Evolutionary conservation across 164 flowering plant genomes (phyloP).

Genomic region (Kingdonia uniflora): DNA sequence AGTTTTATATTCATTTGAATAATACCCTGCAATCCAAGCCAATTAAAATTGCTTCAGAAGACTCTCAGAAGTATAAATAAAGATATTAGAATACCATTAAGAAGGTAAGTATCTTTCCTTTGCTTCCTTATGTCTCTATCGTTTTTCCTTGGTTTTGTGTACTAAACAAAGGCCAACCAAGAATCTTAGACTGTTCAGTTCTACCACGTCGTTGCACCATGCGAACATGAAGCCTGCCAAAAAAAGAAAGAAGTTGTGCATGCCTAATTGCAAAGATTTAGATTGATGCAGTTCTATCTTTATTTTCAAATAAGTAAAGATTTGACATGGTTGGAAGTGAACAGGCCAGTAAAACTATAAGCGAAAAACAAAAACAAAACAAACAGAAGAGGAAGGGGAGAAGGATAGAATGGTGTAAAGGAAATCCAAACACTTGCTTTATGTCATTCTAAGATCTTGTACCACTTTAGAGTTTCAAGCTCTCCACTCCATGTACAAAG

Average conservation of each 20-base stretch:
- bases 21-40: slow-evolving; percentile 50
- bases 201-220: slow-evolving; percentile 24
- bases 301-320: no score
- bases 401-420: slow-evolving; percentile 13
- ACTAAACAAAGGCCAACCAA: slow-evolving; percentile 26
- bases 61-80: slow-evolving; percentile 38
- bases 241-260: no score
- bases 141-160: slow-evolving; percentile 34
- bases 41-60: slow-evolving; percentile 55
- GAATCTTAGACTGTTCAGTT: slow-evolving; percentile 12
- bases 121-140: slow-evolving; percentile 30
- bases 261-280: no score
- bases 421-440: slow-evolving; percentile 48
- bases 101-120: slow-evolving; percentile 73
- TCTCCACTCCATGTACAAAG: slow-evolving; percentile 35
- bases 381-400: no score
- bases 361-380: no score
- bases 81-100: slow-evolving; percentile 46
- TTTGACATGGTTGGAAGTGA: no score
- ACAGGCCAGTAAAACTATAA: no score
- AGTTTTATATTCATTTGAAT: slow-evolving; percentile 54
- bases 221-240: no score
- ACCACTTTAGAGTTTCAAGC: slow-evolving; percentile 46
- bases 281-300: no score
- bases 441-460: slow-evolving; percentile 45